Conservation (phyloP, 208 protist species). For the Lotmaria passim region DNA sequence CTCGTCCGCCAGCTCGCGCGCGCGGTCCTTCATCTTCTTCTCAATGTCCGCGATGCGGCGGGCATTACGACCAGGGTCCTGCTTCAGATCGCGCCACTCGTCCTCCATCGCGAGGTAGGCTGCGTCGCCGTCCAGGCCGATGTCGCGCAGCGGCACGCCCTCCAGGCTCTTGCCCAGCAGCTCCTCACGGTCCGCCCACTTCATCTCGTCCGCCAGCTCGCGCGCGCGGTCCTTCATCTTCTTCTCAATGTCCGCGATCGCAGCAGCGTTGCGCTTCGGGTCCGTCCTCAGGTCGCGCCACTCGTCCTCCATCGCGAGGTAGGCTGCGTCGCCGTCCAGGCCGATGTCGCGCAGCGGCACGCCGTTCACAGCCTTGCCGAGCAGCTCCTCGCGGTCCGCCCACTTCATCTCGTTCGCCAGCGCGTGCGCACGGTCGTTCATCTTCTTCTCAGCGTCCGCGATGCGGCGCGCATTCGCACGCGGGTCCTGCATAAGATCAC, state of each 20-base stretch:
- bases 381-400: constrained; percentile 40
- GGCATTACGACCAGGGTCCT: constrained; percentile 32
- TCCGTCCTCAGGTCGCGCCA: constrained; percentile 38
- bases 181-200: constrained; percentile 19
- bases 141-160: constrained; percentile 11
- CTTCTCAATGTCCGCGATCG: constrained; percentile 35
- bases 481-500: constrained; percentile 53
- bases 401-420: constrained; percentile 47
- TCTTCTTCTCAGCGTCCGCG: constrained; percentile 35
- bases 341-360: constrained; percentile 43
- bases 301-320: constrained; percentile 39
- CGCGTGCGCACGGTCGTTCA: constrained; percentile 53
- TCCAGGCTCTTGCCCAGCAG: constrained; percentile 1
- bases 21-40: too few relatives aligned
- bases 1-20: too few relatives aligned
- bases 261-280: constrained; percentile 38
- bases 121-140: constrained; percentile 47
- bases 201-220: constrained; percentile 15
- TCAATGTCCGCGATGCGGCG: too few relatives aligned
- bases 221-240: constrained; percentile 49
- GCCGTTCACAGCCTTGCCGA: constrained; percentile 43
- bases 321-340: constrained; percentile 47
- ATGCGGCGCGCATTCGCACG: constrained; percentile 34
- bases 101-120: constrained; percentile 35
- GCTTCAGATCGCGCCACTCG: constrained; percentile 26